phyloP scores from a whole-genome alignment of 2,329 filamentous ascomycete species.

The Aspergillus sp. region DNA sequence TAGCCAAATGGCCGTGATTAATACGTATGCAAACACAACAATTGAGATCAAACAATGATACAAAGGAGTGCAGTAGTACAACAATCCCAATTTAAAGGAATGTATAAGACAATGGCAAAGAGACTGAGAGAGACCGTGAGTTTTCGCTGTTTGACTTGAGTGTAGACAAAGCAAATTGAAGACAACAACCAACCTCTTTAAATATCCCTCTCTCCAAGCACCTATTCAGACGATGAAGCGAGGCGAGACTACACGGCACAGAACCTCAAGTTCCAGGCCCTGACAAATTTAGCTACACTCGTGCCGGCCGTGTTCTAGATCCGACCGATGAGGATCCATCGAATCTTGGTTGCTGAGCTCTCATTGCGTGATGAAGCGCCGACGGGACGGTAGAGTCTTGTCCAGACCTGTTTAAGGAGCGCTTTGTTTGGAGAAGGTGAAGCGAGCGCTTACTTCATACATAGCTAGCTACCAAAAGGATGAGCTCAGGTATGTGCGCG shows the following conservation, averaged over 20 bases:
- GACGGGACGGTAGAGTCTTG: not conserved
- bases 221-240: no score
- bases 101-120: not conserved
- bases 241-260: no score
- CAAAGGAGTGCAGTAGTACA: not conserved
- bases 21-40: not conserved
- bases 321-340: not conserved
- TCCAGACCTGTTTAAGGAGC: not conserved
- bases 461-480: not conserved
- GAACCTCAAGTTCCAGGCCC: not conserved
- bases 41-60: not conserved
- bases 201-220: no score
- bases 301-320: not conserved
- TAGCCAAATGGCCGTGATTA: not conserved
- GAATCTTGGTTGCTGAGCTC: not conserved
- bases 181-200: not conserved
- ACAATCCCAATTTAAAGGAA: not conserved
- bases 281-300: not conserved
- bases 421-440: not conserved
- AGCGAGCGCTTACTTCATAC: slow-evolving; percentile 2
- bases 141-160: not conserved
- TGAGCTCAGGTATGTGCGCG: not conserved
- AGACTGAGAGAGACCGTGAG: not conserved
- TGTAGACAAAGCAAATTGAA: slow-evolving; percentile 1
- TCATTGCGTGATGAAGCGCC: slow-evolving; percentile 4